Evolutionary conservation across 2,329 filamentous ascomycete genomes (phyloP).

Genomic region (Penicillium crustosum): DNA sequence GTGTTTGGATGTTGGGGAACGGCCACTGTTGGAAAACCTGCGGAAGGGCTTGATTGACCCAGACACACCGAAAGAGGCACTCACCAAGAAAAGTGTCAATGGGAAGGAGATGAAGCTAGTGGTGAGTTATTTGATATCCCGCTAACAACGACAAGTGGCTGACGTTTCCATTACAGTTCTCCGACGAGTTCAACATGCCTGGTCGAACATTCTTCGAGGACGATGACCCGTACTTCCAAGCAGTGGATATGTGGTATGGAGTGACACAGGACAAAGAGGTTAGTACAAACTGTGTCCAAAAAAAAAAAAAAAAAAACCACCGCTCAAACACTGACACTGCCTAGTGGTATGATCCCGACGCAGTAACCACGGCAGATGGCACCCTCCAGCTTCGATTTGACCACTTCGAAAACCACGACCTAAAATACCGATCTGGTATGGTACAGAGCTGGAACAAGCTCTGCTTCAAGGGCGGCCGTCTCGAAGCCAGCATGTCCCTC

Average conservation of each 20-base stretch:
- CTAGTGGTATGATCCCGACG: conserved; percentile 70
- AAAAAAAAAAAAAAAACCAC: background rate
- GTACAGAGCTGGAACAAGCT: conserved; percentile 72
- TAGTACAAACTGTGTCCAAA: conserved; percentile 15
- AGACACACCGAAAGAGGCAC: conserved; percentile 61
- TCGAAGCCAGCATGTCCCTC: conserved; percentile 69
- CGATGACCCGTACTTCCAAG: conserved; percentile 69
- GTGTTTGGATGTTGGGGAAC: conserved; percentile 53
- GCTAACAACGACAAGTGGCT: background rate
- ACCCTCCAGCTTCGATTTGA: conserved; percentile 65
- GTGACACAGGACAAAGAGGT: conserved; percentile 68
- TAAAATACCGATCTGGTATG: conserved; percentile 72
- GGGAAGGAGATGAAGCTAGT: conserved; percentile 64
- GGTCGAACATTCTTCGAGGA: conserved; percentile 69
- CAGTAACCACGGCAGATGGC: conserved; percentile 62
- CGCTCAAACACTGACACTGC: conserved; percentile 6
- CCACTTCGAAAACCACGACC: conserved; percentile 62
- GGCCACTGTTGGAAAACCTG: conserved; percentile 59
- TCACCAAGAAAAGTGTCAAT: conserved; percentile 56
- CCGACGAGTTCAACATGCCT: conserved; percentile 68
- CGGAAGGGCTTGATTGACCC: conserved; percentile 64
- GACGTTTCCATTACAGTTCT: conserved; percentile 50
- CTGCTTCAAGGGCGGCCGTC: conserved; percentile 68
- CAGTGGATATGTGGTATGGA: conserved; percentile 70
- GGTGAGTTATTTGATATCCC: conserved; percentile 40